Base-by-base conservation (phyloP, 371 early-diverging fungal species). In the Parasitella parasitica region DNA sequence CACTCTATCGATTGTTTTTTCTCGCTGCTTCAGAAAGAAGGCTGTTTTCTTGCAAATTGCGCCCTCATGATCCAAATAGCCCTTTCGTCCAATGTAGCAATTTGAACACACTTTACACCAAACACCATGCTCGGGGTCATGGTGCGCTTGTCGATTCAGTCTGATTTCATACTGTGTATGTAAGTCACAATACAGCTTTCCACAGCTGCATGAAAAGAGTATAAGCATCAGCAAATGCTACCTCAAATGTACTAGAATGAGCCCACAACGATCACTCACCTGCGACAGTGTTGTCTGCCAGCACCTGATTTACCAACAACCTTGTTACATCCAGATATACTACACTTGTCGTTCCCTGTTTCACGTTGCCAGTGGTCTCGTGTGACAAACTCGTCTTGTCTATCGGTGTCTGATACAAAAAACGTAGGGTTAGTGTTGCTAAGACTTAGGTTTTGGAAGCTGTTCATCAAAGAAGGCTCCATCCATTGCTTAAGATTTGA, bases 91-190 rank as follows among this genome's bases (percentile, higher is more conserved):
- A 38, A 67, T 62, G 66, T 78, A 91, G 64, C 95, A 95, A 12
- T 69, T 65, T 41, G 81, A 73, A 70, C 95, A 95, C 15, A 91
- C 94, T 46, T 91, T 81, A 59, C 86, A 89, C 89, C 88, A 88
- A 5, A 80, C 59, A 20, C 95, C 95, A 43, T 78, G 61, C 15
- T 75, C 77, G 5, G 92, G 81, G 63, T 92, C 91, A 67, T 93
- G 92, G 32, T 73, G 74, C 6, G 92, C 92, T 55, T 86, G 75
- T 6, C 70, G 64, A 48, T 82, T 76, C 51, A 95, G 72, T 57
- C 86, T 83, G 79, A 93, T 85, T 64, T 88, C 86, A 58, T 80
- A 90, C 18, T 81, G 76, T 15, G 86, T 82, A 63, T 93, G 92
- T 11, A 71, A 58, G 32, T 89, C 89, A 68, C 94, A 93, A 67